These are phyloP conservation scores for Lipomyces orientalis DNA, from an alignment of 805 yeast species.

Conservation along the genomic window DNA sequence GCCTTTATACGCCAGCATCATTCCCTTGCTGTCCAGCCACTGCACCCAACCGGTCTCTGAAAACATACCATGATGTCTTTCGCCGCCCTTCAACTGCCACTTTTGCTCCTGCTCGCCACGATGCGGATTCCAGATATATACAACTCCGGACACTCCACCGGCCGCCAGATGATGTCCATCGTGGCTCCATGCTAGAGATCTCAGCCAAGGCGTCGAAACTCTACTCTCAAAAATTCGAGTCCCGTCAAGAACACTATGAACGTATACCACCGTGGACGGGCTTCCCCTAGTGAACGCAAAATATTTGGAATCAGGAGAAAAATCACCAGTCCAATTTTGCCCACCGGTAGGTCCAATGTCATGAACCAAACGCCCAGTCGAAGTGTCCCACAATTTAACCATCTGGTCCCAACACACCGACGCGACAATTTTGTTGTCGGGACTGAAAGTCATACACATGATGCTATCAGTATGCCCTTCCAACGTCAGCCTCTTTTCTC, in stretches of 20 bases:
- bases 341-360: constrained; percentile 4
- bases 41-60: background rate
- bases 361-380: background rate
- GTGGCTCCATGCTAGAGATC: constrained; percentile 2
- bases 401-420: constrained; percentile 2
- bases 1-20: background rate
- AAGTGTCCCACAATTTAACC: constrained; percentile 3
- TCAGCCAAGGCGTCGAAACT: background rate
- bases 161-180: background rate
- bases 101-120: constrained; percentile 5
- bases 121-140: background rate
- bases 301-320: constrained; percentile 1
- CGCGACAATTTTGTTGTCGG: background rate
- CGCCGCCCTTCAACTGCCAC: background rate
- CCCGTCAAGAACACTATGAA: constrained; percentile 2
- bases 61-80: background rate
- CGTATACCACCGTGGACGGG: background rate
- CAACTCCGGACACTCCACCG: constrained; percentile 4
- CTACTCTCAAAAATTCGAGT: background rate
- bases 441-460: background rate
- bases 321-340: background rate
- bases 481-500: background rate
- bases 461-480: constrained; percentile 4
- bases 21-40: background rate
- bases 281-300: background rate